Base-by-base conservation (phyloP, 371 early-diverging fungal species). In the Rhizopus delemar region DNA sequence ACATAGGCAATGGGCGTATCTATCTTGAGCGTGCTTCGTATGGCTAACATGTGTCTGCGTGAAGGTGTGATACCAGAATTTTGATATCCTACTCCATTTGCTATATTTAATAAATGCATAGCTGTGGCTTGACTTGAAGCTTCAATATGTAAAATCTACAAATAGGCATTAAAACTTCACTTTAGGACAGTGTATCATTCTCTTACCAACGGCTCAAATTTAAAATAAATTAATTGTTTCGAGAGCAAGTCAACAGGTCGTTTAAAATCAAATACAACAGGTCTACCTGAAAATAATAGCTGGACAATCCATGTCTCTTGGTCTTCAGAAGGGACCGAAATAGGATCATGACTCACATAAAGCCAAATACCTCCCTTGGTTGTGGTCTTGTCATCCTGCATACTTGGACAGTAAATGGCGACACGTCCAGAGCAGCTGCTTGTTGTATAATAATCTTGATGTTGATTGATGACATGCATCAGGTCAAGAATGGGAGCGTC, bases 401-500 rank as follows among this genome's bases (percentile, higher is more conserved):
- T 32, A 9, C 78, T 80, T 51, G 82, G 83, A 41, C 80, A 76
- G 55, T 83, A 85, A 16, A 84, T 67, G 11, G 85, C 82, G 35
- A 85, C 68, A 31, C 84, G 71, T 8, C 85, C 87, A 0, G 85
- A 85, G 59, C 87, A 86, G 11, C 82, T 80, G 31, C 82, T 81
- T 4, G 85, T 85, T 22, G 85, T 85, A 38, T 85, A 84, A 64
- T 82, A 86, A 54, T 83, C 78, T 7, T 92, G 87, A 38, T 81
- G 81, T 4, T 89, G 66, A 59, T 86, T 89, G 28, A 89, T 80
- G 16, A 91, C 80, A 64, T 90, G 86, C 61, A 85, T 83, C 15
- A 86, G 51, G 15, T 83, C 79, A 5, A 83, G 55, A 52, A 85
- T 81, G 3, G 85, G 83, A 41, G 73, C 84, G 64, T 86, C 87